Conservation (phyloP, 2,329 filamentous ascomycete genomes). For the Xylariales sp. region DNA sequence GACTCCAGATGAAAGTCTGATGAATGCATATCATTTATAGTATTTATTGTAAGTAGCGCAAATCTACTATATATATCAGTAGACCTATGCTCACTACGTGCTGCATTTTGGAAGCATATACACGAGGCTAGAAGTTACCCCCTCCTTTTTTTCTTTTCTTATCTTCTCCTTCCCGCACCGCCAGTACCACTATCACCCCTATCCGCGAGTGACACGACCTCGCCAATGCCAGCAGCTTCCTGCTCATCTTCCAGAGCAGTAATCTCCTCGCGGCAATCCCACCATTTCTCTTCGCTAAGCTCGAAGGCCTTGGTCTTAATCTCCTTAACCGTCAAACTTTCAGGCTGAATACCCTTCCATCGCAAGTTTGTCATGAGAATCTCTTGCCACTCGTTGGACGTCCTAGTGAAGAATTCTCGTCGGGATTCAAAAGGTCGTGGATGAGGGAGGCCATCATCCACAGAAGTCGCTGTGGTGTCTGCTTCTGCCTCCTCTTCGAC, state of each 20-base stretch:
- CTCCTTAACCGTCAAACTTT: constrained; percentile 77
- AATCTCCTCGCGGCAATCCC: constrained; percentile 95
- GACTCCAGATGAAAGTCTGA: no score
- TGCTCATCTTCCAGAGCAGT: constrained; percentile 90
- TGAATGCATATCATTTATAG: no score
- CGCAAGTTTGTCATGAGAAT: constrained; percentile 72
- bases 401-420: constrained; percentile 87
- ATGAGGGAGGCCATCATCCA: constrained; percentile 74
- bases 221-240: constrained; percentile 89
- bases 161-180: constrained; percentile 31
- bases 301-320: constrained; percentile 88
- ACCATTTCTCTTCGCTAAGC: constrained; percentile 94
- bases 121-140: no score
- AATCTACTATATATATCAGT: no score
- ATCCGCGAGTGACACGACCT: constrained; percentile 85
- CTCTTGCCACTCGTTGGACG: constrained; percentile 87
- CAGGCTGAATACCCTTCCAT: constrained; percentile 61
- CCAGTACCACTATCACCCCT: constrained; percentile 53
- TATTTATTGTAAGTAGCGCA: no score
- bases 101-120: no score
- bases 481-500: constrained; percentile 42
- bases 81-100: no score
- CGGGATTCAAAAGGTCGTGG: constrained; percentile 79
- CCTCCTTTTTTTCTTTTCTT: no score
- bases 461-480: constrained; percentile 42